Percentiles rank a stretch among this genome's conserved stretches.
Evolutionary conservation across 2,329 filamentous ascomycete species (phyloP).

Genomic region (Cytospora mali): DNA sequence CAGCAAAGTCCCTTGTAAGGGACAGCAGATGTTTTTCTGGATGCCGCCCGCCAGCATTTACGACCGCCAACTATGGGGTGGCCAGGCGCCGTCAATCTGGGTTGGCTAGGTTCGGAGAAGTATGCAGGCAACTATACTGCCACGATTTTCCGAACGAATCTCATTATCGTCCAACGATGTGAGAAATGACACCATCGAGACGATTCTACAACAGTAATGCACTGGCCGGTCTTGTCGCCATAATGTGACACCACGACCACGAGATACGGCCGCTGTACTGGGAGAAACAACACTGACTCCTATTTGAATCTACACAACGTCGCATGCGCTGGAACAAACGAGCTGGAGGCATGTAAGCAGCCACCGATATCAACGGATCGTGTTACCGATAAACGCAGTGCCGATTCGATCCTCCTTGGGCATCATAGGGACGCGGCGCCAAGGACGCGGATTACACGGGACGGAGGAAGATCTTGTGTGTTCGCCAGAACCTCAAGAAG

Average conservation of each 20-base stretch:
- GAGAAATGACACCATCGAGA: not conserved
- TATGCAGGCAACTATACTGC: not conserved
- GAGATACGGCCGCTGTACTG: not conserved
- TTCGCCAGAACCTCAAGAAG: not conserved
- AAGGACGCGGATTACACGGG: not conserved
- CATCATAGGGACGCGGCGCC: no score
- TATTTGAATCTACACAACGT: not conserved
- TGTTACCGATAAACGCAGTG: not conserved
- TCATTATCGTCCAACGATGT: no score
- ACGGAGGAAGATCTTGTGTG: not conserved
- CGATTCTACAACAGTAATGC: not conserved
- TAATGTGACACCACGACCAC: not conserved
- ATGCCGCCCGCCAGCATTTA: slow-evolving; percentile 16
- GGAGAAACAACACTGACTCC: not conserved
- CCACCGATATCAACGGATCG: not conserved
- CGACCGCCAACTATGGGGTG: slow-evolving; percentile 19
- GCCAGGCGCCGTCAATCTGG: slow-evolving; percentile 14
- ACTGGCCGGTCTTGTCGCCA: no score
- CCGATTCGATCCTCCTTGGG: no score
- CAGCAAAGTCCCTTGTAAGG: slow-evolving; percentile 26
- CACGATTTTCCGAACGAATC: not conserved
- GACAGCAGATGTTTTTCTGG: slow-evolving; percentile 28
- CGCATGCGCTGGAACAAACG: not conserved
- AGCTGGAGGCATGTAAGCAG: not conserved
- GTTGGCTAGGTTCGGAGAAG: slow-evolving; percentile 5